phyloP scores from a whole-genome alignment of 2,329 filamentous ascomycete genomes.

The Colletotrichum aenigma region DNA sequence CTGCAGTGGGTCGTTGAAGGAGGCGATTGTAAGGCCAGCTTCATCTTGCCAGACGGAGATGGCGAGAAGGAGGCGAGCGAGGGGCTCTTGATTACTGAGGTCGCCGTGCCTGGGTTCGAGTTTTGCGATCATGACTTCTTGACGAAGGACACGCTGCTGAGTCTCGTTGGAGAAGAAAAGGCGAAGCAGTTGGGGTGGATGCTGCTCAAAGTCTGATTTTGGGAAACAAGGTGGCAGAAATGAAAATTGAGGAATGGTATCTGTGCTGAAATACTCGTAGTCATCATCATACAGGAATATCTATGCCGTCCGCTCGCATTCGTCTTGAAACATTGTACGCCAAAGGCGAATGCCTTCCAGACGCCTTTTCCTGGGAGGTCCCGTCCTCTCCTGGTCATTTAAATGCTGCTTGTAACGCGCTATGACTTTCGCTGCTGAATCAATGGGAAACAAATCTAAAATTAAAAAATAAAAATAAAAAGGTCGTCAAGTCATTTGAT shows the following conservation, averaged over 20 bases:
- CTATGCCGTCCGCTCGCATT: background rate
- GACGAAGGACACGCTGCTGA: constrained; percentile 48
- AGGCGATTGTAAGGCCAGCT: constrained; percentile 70
- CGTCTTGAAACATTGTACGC: background rate
- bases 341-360: background rate
- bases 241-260: background rate
- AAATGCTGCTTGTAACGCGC: background rate
- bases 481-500: background rate
- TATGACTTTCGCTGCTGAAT: background rate
- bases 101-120: constrained; percentile 71
- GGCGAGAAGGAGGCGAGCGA: constrained; percentile 39
- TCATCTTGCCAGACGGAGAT: constrained; percentile 52
- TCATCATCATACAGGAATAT: background rate
- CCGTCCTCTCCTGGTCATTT: background rate
- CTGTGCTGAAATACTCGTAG: background rate
- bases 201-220: constrained; percentile 28
- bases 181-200: constrained; percentile 53
- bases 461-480: too few species aligned
- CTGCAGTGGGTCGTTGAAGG: constrained; percentile 74
- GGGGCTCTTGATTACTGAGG: constrained; percentile 70
- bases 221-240: background rate
- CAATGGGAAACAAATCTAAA: background rate
- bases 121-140: constrained; percentile 72
- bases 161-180: constrained; percentile 57
- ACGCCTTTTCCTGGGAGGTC: background rate